Percentiles rank a stretch among this genome's conserved stretches.
phyloP scores from a whole-genome alignment of 768 basidiomycete species.

The Epithele typhae region DNA sequence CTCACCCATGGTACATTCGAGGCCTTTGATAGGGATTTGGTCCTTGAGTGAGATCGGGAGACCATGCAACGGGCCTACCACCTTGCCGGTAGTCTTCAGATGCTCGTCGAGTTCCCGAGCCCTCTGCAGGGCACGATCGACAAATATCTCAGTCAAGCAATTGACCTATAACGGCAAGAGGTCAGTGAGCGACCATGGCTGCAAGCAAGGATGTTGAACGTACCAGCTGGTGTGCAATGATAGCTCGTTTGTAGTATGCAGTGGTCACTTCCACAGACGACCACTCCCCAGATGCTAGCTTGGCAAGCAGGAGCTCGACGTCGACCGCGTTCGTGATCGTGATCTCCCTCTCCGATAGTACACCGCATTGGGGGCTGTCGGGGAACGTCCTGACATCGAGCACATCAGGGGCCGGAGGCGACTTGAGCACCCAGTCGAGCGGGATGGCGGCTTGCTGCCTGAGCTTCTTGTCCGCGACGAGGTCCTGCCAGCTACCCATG shows the following conservation, averaged over 20 bases:
- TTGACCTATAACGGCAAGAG: constrained; percentile 49
- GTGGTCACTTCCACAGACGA: constrained; percentile 62
- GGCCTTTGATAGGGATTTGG: constrained; percentile 61
- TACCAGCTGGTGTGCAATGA: constrained; percentile 76
- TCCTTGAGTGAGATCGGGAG: constrained; percentile 75
- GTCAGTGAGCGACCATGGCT: neutral
- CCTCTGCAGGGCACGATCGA: constrained; percentile 60
- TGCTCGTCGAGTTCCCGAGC: constrained; percentile 66
- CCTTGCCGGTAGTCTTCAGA: constrained; percentile 55
- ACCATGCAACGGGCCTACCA: constrained; percentile 71
- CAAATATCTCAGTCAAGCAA: constrained; percentile 81
- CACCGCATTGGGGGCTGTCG: constrained; percentile 36
- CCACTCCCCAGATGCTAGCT: constrained; percentile 49
- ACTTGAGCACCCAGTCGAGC: constrained; percentile 51
- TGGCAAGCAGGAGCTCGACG: constrained; percentile 43
- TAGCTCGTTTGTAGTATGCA: constrained; percentile 74
- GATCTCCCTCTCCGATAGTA: constrained; percentile 50
- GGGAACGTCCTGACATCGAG: constrained; percentile 53
- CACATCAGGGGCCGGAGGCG: constrained; percentile 35
- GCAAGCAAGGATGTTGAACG: no score
- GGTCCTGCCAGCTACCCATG: constrained; percentile 40
- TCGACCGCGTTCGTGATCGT: constrained; percentile 54
- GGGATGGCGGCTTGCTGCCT: constrained; percentile 55
- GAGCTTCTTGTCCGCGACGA: constrained; percentile 49
- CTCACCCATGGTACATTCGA: constrained; percentile 66